Evolutionary conservation across 2,329 filamentous ascomycete species (phyloP).

Genomic region (Fusarium foetens): DNA sequence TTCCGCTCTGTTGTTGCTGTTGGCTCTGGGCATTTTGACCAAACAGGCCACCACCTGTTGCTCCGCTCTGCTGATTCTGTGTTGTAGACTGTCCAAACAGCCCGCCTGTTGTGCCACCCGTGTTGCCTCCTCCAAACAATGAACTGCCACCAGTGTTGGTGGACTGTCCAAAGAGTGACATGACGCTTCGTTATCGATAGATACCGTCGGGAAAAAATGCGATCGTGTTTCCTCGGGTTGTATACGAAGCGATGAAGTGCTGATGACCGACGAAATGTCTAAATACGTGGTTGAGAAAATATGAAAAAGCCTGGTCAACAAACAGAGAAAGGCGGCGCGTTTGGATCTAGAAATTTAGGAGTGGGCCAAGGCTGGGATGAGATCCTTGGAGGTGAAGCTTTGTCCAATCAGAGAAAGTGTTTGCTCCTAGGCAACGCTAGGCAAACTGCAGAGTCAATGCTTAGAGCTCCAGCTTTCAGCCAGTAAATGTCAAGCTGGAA

Average conservation of each 20-base stretch:
- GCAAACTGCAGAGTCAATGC: slow-evolving; percentile 5
- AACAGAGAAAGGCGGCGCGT: slow-evolving; percentile 41
- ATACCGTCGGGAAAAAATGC: neutral
- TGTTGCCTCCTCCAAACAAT: slow-evolving; percentile 43
- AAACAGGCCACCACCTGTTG: slow-evolving; percentile 41
- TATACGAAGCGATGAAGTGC: slow-evolving; percentile 2
- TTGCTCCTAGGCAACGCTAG: slow-evolving; percentile 33
- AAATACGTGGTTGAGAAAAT: slow-evolving; percentile 23
- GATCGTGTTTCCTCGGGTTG: neutral
- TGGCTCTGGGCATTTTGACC: slow-evolving; percentile 42
- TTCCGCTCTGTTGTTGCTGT: slow-evolving; percentile 31
- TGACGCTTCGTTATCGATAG: slow-evolving; percentile 33
- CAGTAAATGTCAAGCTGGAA: neutral
- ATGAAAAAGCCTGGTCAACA: slow-evolving; percentile 32
- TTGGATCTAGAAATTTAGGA: slow-evolving; percentile 48
- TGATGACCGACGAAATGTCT: slow-evolving; percentile 26
- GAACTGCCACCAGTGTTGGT: slow-evolving; percentile 40
- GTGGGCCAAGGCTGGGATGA: slow-evolving; percentile 42
- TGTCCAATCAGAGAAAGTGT: slow-evolving; percentile 46
- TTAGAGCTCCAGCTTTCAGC: slow-evolving; percentile 13
- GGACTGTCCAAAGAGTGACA: slow-evolving; percentile 51
- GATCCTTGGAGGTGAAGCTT: slow-evolving; percentile 46
- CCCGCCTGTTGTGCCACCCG: slow-evolving; percentile 42
- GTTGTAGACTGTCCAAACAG: slow-evolving; percentile 47
- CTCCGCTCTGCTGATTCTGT: slow-evolving; percentile 40